Percentiles rank a stretch among this genome's conserved stretches.
Conservation (phyloP, 1,284 basidiomycete species). For the Marasmius sp. region DNA sequence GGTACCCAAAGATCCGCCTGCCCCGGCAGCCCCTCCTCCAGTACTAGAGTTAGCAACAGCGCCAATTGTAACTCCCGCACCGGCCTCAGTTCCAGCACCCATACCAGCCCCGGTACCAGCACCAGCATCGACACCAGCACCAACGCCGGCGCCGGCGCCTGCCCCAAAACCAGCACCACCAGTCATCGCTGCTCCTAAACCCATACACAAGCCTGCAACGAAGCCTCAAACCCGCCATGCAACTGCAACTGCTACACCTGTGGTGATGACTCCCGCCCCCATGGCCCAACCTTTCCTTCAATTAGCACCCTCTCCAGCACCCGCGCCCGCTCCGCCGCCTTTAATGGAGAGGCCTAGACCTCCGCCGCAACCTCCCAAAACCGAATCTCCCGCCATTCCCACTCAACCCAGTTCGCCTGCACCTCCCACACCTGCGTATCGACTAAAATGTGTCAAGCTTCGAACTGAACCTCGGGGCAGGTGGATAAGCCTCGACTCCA, state of each 20-base stretch:
- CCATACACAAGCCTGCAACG: no score
- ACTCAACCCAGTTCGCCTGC: conserved; percentile 40
- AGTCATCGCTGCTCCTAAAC: no score
- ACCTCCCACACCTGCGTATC: conserved; percentile 41
- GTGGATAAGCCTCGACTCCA: conserved; percentile 52
- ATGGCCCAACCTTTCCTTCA: conserved; percentile 11
- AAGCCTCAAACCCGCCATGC: no score
- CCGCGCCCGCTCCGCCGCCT: conserved; percentile 1
- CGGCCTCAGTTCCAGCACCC: conserved; percentile 15
- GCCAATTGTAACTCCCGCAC: conserved; percentile 1
- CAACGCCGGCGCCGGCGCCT: conserved; percentile 19
- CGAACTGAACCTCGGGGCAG: conserved; percentile 59
- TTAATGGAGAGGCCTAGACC: background rate
- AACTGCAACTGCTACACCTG: no score
- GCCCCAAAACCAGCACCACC: conserved; percentile 15
- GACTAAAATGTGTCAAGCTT: conserved; percentile 50
- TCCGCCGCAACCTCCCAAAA: background rate
- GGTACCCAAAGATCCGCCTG: background rate
- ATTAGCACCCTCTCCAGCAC: background rate
- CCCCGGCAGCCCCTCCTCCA: background rate
- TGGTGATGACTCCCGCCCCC: background rate
- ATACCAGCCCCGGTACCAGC: conserved; percentile 8
- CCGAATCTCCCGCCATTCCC: background rate
- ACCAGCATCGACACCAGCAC: conserved; percentile 5
- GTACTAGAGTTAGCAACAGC: conserved; percentile 18